phyloP scores from a whole-genome alignment of 2,329 filamentous ascomycete species.

The Shiraia sp. region DNA sequence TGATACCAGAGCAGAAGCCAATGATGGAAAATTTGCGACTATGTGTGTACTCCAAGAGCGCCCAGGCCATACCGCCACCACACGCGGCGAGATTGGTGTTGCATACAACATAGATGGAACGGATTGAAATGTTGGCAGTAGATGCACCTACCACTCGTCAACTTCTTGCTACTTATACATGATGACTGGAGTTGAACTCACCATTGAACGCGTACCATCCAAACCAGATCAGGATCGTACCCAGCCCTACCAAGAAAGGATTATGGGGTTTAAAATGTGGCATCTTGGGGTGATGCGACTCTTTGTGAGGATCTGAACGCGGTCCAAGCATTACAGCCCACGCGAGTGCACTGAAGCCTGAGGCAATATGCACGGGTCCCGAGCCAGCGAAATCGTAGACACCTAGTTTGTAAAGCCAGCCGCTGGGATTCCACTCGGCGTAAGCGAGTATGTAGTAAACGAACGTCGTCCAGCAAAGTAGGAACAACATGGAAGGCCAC shows the following conservation, averaged over 20 bases:
- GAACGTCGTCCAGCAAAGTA: slow-evolving; percentile 42
- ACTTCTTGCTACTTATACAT: neutral
- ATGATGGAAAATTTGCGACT: slow-evolving; percentile 56
- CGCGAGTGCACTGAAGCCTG: slow-evolving; percentile 71
- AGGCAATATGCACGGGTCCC: slow-evolving; percentile 75
- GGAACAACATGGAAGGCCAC: slow-evolving; percentile 36
- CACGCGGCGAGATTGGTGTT: slow-evolving; percentile 64
- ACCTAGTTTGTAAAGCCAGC: slow-evolving; percentile 71
- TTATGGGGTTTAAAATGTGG: slow-evolving; percentile 73
- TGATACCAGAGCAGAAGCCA: slow-evolving; percentile 59
- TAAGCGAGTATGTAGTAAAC: slow-evolving; percentile 62
- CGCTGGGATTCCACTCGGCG: slow-evolving; percentile 76
- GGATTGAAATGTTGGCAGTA: slow-evolving; percentile 57
- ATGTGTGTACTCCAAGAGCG: slow-evolving; percentile 56
- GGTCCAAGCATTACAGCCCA: slow-evolving; percentile 75
- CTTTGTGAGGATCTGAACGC: slow-evolving; percentile 63
- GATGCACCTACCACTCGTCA: slow-evolving; percentile 22
- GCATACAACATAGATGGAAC: slow-evolving; percentile 59
- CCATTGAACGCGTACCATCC: slow-evolving; percentile 46
- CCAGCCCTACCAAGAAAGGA: slow-evolving; percentile 72
- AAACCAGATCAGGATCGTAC: slow-evolving; percentile 62
- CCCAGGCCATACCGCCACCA: slow-evolving; percentile 59
- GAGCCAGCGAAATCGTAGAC: slow-evolving; percentile 76
- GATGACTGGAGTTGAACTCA: slow-evolving; percentile 28
- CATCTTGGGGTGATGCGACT: slow-evolving; percentile 48